phyloP scores from a whole-genome alignment of 2,329 filamentous ascomycete species.

The Fusarium coffeatum region DNA sequence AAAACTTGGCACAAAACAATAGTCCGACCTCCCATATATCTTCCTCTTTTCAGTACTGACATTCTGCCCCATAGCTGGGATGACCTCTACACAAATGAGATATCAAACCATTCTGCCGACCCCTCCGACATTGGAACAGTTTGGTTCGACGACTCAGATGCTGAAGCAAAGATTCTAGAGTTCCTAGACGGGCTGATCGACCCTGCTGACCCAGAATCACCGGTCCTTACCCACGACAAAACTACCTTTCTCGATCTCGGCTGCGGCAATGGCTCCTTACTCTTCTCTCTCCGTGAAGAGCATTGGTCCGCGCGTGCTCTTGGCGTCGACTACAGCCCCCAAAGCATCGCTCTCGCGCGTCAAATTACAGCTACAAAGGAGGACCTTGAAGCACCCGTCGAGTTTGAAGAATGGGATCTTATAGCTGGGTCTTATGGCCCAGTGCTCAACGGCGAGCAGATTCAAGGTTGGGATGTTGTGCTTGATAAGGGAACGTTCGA shows the following conservation, averaged over 20 bases:
- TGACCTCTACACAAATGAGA: constrained; percentile 75
- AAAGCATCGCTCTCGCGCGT: constrained; percentile 79
- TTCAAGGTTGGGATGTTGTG: constrained; percentile 82
- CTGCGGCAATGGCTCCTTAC: constrained; percentile 91
- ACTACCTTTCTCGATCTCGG: constrained; percentile 85
- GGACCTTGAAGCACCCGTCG: constrained; percentile 47
- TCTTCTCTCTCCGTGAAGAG: constrained; percentile 79
- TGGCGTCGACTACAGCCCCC: constrained; percentile 87
- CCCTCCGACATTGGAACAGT: constrained; percentile 85
- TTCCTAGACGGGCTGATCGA: constrained; percentile 66
- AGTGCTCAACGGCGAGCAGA: constrained; percentile 49
- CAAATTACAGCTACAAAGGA: constrained; percentile 63
- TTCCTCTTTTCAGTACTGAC: constrained; percentile 20
- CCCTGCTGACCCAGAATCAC: constrained; percentile 38
- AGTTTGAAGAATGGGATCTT: constrained; percentile 72
- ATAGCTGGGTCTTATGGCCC: constrained; percentile 57
- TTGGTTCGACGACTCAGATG: constrained; percentile 96
- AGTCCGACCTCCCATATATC: constrained; percentile 67
- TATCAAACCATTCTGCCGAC: constrained; percentile 77
- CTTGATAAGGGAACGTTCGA: constrained; percentile 99
- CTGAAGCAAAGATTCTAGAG: constrained; percentile 80
- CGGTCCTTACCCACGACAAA: constrained; percentile 44
- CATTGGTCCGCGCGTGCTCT: constrained; percentile 76
- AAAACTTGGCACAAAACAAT: constrained; percentile 87
- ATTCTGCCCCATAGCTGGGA: constrained; percentile 71